A percentile compares a stretch with the other conserved stretches of the same genome.
These are phyloP conservation scores for Monilinia laxa DNA, from an alignment of 2,329 filamentous ascomycete genomes.

Conservation along the genomic window DNA sequence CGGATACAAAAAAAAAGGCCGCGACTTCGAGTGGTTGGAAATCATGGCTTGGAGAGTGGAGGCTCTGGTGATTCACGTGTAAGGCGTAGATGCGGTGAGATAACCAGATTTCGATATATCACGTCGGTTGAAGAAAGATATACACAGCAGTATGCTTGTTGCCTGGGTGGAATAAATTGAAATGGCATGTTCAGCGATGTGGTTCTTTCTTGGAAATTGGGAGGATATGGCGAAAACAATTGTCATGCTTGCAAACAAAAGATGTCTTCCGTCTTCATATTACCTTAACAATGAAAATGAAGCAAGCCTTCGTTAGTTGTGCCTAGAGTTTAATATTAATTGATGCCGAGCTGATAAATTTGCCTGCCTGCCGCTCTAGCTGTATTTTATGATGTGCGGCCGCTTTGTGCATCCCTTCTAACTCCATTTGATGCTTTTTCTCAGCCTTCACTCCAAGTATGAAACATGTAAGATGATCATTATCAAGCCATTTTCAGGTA, in stretches of 20 bases:
- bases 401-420: background rate
- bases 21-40: background rate
- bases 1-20: background rate
- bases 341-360: background rate
- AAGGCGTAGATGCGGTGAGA: background rate
- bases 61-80: background rate
- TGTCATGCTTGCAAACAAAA: background rate
- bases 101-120: background rate
- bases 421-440: background rate
- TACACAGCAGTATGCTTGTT: background rate
- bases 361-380: background rate
- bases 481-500: background rate
- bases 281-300: background rate
- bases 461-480: background rate
- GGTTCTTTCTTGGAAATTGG: background rate
- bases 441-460: background rate
- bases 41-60: constrained; percentile 14
- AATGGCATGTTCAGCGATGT: background rate
- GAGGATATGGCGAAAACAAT: background rate
- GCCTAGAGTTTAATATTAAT: background rate
- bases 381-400: background rate
- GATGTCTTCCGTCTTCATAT: background rate
- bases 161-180: background rate
- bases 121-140: background rate
- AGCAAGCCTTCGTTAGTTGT: background rate